Evolutionary conservation across 2,329 filamentous ascomycete species (phyloP).

Genomic region (Aureobasidium mangrovei): DNA sequence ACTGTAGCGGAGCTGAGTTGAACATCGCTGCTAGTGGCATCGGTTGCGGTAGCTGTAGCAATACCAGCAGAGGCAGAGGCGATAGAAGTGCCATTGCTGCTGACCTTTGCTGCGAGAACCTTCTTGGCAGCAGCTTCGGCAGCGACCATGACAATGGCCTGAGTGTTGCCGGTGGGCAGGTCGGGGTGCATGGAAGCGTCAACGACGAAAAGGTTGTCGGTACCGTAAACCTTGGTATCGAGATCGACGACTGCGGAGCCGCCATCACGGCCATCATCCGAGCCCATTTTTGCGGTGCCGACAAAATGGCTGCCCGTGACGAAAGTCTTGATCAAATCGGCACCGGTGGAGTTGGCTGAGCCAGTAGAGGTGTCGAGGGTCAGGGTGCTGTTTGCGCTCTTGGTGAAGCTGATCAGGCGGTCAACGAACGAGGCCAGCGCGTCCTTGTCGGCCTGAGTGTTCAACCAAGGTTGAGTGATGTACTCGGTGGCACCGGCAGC

Average conservation of each 20-base stretch:
- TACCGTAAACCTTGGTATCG: conserved; percentile 51
- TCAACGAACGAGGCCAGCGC: conserved; percentile 39
- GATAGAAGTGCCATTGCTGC: neutral
- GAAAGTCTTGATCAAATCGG: conserved; percentile 12
- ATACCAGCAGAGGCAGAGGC: too few species aligned
- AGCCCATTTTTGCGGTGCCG: conserved; percentile 53
- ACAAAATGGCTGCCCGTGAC: conserved; percentile 29
- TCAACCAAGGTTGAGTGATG: conserved; percentile 43
- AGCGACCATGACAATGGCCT: conserved; percentile 52
- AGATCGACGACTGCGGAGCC: conserved; percentile 54
- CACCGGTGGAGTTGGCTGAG: conserved; percentile 18
- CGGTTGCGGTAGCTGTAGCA: neutral
- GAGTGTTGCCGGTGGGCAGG: conserved; percentile 57
- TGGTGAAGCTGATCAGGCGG: conserved; percentile 35
- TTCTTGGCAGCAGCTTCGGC: conserved; percentile 49
- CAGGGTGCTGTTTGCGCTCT: conserved; percentile 32
- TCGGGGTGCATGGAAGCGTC: conserved; percentile 60
- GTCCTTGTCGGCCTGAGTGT: conserved; percentile 35
- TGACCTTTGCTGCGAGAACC: conserved; percentile 23
- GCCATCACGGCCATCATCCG: conserved; percentile 44
- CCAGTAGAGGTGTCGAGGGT: conserved; percentile 24
- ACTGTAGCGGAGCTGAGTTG: neutral
- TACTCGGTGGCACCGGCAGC: conserved; percentile 33
- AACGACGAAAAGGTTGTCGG: conserved; percentile 34
- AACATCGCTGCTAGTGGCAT: neutral